phyloP scores from a whole-genome alignment of 164 flowering plant genomes.

The Nymphaea colorata region DNA sequence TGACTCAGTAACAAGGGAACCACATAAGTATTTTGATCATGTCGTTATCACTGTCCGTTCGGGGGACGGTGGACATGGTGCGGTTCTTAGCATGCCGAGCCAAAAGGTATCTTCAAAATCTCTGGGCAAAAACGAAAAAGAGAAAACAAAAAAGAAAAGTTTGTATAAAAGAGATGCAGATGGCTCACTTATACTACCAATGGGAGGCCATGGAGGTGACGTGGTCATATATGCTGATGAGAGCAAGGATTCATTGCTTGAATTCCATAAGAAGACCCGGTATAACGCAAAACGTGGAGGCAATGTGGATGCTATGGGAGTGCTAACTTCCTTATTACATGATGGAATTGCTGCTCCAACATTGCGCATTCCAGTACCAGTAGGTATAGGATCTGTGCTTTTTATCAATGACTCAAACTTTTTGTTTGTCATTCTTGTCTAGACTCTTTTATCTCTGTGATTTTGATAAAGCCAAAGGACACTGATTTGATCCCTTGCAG shows the following conservation, averaged over 20 bases:
- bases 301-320: constrained; percentile 85
- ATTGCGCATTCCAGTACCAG: constrained; percentile 89
- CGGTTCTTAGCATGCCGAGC: constrained; percentile 56
- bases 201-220: constrained; percentile 96
- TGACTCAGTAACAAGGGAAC: constrained; percentile 39
- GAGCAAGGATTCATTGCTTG: constrained; percentile 59
- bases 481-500: no score
- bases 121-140: constrained; percentile 23
- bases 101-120: constrained; percentile 30
- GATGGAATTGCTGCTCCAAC: constrained; percentile 67
- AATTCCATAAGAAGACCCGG: constrained; percentile 53
- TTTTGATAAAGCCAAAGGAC: no score
- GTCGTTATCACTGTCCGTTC: constrained; percentile 79
- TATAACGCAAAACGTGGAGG: constrained; percentile 93
- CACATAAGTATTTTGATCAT: constrained; percentile 90
- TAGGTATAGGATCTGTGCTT: constrained; percentile 42
- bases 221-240: constrained; percentile 83
- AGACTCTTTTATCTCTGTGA: no score
- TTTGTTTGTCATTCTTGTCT: neutral
- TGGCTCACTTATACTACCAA: constrained; percentile 82
- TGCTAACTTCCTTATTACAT: constrained; percentile 50
- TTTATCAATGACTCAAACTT: neutral
- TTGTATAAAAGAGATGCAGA: constrained; percentile 63
- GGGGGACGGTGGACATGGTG: constrained; percentile 98
- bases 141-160: constrained; percentile 14